Evolutionary conservation across 495 filamentous ascomycete species (phyloP).

Genomic region (Diplogelasinospora grovesii): DNA sequence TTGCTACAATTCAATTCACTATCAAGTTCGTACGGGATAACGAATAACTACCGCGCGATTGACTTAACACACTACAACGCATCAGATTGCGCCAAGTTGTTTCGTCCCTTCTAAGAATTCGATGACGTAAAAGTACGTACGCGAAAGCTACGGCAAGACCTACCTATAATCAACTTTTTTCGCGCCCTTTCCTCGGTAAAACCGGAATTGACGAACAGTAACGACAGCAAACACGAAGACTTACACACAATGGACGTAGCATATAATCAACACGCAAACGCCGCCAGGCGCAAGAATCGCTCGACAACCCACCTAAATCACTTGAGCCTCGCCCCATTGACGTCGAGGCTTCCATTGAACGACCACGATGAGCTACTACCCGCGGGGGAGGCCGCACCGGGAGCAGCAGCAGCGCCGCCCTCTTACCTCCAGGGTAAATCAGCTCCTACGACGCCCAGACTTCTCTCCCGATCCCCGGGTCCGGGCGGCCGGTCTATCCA

Average conservation of each 20-base stretch:
- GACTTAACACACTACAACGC: too few species aligned
- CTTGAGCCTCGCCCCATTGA: constrained; percentile 58
- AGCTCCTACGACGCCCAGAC: constrained; percentile 51
- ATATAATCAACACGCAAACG: constrained; percentile 46
- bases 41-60: too few species aligned
- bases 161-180: too few species aligned
- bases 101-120: too few species aligned
- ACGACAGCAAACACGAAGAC: background rate
- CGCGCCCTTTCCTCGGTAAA: too few species aligned
- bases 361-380: constrained; percentile 43
- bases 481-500: constrained; percentile 31
- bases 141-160: too few species aligned
- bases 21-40: too few species aligned
- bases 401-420: too few species aligned
- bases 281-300: constrained; percentile 39
- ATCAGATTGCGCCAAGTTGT: too few species aligned
- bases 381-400: background rate
- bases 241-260: constrained; percentile 42
- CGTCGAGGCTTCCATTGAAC: constrained; percentile 54
- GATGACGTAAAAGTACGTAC: too few species aligned
- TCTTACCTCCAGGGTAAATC: constrained; percentile 50
- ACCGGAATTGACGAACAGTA: background rate
- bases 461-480: constrained; percentile 46
- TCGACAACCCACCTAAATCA: constrained; percentile 43
- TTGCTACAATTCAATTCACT: too few species aligned